Evolutionary conservation across 1,139 yeast genomes (phyloP), one percentile per base, ranked within the genome.

Genomic region (Yamadazyma buinensis): DNA sequence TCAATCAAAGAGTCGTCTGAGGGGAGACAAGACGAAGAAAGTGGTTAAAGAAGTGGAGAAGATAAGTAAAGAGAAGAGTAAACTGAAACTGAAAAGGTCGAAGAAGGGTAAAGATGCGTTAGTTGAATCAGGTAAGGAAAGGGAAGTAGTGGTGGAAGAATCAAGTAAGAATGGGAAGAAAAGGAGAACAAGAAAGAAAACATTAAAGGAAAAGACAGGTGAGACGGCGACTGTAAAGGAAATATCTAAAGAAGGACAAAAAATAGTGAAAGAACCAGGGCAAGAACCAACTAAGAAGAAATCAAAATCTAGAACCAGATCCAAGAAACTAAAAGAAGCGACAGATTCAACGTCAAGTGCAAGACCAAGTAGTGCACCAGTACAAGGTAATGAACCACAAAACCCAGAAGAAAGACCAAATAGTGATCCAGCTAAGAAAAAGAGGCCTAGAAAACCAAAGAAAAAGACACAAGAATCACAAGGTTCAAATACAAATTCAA

Each of bases 21-120:
- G 3, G 20, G 14, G 17, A 30, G 29, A 14, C n/a, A n/a, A n/a
- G n/a, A 13, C 32, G 14, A 11, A 29, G 33, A 26, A 24, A 13
- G 15, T 19, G 14, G 5, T 8, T 12, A 24, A 30, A 18, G 21
- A 31, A 14, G 9, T 9, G 17, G 18, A 20, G 15, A 14, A 31
- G 21, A 21, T 19, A 14, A 12, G 7, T 14, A 31, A 31, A 15
- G 22, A 26, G 22, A 13, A 20, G 23, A 26, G 27, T 19, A 23
- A 18, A 10, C 4, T 13, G 34, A 26, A n/a, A 13, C 11, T 26
- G 19, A 21, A 7, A 26, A 21, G 15, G 20, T 5, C 12, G 24
- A 25, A 17, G 20, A 15, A 21, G 14, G 2, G 15, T 28, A 23
- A 24, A 25, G 32, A 26, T 25, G 12, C 9, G 22, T 21, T 7